A percentile compares a stretch with the other conserved stretches of the same genome.
These are phyloP conservation scores for Protomyces arabidopsidicola DNA, from an alignment of 1,139 yeast genomes.

Conservation along the genomic window DNA sequence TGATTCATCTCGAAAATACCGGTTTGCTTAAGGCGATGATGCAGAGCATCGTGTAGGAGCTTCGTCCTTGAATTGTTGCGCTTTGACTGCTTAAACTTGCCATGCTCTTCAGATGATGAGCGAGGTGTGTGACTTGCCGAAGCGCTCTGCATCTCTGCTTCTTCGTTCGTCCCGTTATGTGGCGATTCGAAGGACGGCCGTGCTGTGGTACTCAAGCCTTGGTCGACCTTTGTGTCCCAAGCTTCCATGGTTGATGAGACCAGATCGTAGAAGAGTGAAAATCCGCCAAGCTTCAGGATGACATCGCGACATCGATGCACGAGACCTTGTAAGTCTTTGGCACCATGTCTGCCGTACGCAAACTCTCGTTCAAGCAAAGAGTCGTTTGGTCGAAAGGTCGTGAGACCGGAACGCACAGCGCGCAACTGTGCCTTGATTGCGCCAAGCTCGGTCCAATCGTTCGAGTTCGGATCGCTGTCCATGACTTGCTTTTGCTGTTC, in stretches of 20 bases:
- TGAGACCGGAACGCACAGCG: slow-evolving; percentile 10
- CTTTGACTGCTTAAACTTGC: not conserved
- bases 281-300: slow-evolving; percentile 15
- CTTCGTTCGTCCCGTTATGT: not conserved
- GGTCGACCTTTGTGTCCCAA: not conserved
- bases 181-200: not conserved
- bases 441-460: slow-evolving; percentile 13
- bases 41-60: slow-evolving; percentile 19
- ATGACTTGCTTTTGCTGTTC: slow-evolving; percentile 18
- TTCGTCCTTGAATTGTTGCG: not conserved
- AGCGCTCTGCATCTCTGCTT: not conserved
- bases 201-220: not conserved
- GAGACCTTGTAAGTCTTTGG: slow-evolving; percentile 14
- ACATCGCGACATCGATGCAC: slow-evolving; percentile 18
- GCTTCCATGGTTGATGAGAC: slow-evolving; percentile 9
- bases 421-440: slow-evolving; percentile 17
- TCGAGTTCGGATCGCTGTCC: slow-evolving; percentile 22
- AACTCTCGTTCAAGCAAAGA: slow-evolving; percentile 24
- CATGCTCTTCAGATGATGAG: not conserved
- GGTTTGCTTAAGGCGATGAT: slow-evolving; percentile 27
- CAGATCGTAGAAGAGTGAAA: slow-evolving; percentile 23
- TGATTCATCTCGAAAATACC: slow-evolving; percentile 29
- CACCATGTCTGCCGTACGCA: slow-evolving; percentile 28
- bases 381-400: slow-evolving; percentile 23
- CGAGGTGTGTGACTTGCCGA: not conserved